phyloP scores from a whole-genome alignment of 2,329 filamentous ascomycete genomes.

The Fusarium drepaniforme region DNA sequence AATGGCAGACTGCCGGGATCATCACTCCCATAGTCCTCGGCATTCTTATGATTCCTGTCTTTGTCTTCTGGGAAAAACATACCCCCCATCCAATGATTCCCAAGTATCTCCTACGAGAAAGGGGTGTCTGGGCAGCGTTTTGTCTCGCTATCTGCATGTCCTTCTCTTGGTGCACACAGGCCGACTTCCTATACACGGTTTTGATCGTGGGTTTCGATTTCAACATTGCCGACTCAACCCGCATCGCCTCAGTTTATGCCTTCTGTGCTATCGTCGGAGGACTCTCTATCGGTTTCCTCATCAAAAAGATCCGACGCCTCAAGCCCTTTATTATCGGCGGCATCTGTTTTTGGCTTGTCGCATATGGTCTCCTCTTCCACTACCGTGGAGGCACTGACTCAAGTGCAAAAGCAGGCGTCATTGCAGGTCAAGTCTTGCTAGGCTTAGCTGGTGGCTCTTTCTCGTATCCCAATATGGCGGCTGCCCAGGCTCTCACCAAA shows the following conservation, averaged over 20 bases:
- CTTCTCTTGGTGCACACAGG: background rate
- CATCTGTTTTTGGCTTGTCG: background rate
- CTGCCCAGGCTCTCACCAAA: background rate
- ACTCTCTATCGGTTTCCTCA: background rate
- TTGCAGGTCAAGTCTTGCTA: background rate
- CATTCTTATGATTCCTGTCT: background rate
- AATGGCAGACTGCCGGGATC: background rate
- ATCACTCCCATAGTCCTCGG: background rate
- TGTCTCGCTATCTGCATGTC: background rate
- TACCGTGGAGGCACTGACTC: background rate
- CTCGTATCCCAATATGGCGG: background rate
- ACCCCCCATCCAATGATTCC: background rate
- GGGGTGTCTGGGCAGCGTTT: background rate
- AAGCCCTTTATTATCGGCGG: background rate
- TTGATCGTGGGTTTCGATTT: background rate
- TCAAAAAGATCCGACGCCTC: background rate
- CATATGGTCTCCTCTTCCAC: background rate
- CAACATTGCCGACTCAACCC: background rate
- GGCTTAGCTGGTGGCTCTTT: background rate
- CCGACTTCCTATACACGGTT: background rate
- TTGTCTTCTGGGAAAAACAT: background rate
- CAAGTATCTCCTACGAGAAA: background rate
- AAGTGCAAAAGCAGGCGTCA: background rate
- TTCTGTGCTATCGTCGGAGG: background rate
- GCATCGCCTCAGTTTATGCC: background rate